Evolutionary conservation across 768 basidiomycete genomes (phyloP), one percentile per base, ranked within the genome.

Genomic region (Kwoniella heveanensis): DNA sequence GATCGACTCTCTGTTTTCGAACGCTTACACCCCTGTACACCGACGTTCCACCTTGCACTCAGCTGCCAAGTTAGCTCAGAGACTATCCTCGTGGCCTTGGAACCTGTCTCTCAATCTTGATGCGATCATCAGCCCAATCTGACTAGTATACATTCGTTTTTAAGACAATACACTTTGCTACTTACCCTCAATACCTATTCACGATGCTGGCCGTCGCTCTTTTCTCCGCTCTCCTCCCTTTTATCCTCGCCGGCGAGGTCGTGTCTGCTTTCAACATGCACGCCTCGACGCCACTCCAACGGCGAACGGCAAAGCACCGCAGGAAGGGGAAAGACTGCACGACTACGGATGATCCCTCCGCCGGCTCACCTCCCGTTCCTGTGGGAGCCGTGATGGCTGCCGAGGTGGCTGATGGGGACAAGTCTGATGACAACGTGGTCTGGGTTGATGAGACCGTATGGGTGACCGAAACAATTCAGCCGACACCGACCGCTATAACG

Each of bases 151-250:
- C 39, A 9, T 44, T 44, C 39, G 3, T 44, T 44, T 44, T 9
- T 19, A 10, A 8, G 19, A 44, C n/a, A n/a, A n/a, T n/a, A 3
- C 39, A 44, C 39, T 44, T 44, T 3, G 39, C 19, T 44, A 44
- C 39, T 17, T 17, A 44, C 39, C 19, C 4, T 44, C 6, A 19
- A 44, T 10, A 53, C 48, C 8, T 9, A 39, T 37, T 29, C 55
- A 50, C 29, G 49, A 66, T 66, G 65, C 65, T 60, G 65, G 65
- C 48, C 65, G 61, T 66, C 49, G 51, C 51, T 25, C 27, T 37
- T 27, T 49, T 32, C 54, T 49, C 57, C 39, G 26, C 48, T 49
- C 15, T 65, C 30, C 30, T 57, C 10, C 49, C 57, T 3, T 22
- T 58, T 10, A 15, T 62, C 22, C 37, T 57, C 49, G 9, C 37